Percentiles rank a stretch among this genome's conserved stretches.
phyloP scores from a whole-genome alignment of 2,329 filamentous ascomycete species.

The Beauveria asiatica region DNA sequence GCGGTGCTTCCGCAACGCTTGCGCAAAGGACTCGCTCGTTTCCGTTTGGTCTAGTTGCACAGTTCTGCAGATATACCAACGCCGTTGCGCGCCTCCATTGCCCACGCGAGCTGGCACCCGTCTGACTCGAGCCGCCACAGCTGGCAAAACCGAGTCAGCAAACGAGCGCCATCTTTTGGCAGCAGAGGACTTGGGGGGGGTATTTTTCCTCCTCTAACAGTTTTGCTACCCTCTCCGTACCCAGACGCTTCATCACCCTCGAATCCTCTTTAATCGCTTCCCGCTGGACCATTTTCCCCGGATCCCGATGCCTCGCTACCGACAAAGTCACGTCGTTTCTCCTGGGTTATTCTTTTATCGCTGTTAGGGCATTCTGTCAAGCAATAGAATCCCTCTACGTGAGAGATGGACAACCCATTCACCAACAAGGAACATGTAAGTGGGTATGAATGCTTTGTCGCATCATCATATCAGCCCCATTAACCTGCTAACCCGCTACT shows the following conservation, averaged over 20 bases:
- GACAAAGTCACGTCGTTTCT: constrained; percentile 1
- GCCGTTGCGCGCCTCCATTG: neutral
- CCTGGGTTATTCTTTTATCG: neutral
- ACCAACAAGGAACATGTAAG: constrained; percentile 45
- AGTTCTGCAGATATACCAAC: neutral
- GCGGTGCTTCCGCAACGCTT: neutral
- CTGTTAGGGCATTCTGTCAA: neutral
- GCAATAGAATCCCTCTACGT: neutral
- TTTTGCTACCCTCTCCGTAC: neutral
- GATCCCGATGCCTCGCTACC: constrained; percentile 9
- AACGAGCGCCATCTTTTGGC: neutral
- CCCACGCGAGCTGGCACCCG: neutral
- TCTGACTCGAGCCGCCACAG: neutral
- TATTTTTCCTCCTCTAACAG: neutral
- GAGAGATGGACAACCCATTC: constrained; percentile 23
- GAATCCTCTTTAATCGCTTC: neutral
- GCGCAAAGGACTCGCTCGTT: neutral
- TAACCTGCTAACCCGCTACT: neutral
- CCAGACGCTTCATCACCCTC: neutral
- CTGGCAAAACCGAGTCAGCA: neutral
- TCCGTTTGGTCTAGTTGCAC: neutral
- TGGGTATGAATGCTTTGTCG: constrained; percentile 10
- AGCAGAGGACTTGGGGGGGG: neutral
- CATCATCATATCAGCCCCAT: neutral
- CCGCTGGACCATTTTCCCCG: neutral